Base-by-base conservation (phyloP, 495 filamentous ascomycete species). In the Tetracladium setigerum region DNA sequence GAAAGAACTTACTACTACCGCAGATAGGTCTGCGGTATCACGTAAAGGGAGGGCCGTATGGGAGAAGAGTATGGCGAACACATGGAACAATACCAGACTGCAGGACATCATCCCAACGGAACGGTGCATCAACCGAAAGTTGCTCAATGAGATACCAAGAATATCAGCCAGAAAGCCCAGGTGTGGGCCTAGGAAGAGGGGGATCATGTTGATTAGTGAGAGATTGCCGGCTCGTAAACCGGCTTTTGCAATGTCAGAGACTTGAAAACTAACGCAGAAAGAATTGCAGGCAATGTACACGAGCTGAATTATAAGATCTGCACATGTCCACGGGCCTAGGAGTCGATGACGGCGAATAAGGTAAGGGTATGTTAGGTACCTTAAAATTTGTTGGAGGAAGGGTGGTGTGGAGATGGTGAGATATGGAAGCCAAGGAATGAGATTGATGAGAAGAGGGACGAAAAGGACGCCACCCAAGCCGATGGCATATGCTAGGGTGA, bases 401-500 rank as follows among this genome's bases (percentile, higher is more conserved):
- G 8, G 35, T 35, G 17, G 30, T 22, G 30, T 13, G n/a, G n/a
- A 34, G 9, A n/a, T 9, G n/a, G n/a, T n/a, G 16, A 53, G 36
- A n/a, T 11, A 30, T 2, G 13, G 34, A 40, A 53, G 38, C 5
- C 14, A 38, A 33, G 39, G 47, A 36, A 45, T 12, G 39, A 39
- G 34, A 8, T 45, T 44, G 27, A 41, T 36, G 18, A 54, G 39
- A 27, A 46, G 2, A 31, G 38, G 37, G 27, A 41, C 15, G 24
- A 38, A 4, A 10, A 49, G 35, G 27, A 41, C 18, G 39, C 47
- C 47, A 34, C 46, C 41, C 13, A 32, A 4, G 4, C 46, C 51
- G 17, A 54, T 49, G 15, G 51, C 46, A 47, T 48, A 52, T 41
- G 4, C 44, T 40, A 52, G 34, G 16, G 44, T 52, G 43, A 52